These are phyloP conservation scores for Trametes maxima DNA, from an alignment of 768 basidiomycete genomes.

Conservation along the genomic window DNA sequence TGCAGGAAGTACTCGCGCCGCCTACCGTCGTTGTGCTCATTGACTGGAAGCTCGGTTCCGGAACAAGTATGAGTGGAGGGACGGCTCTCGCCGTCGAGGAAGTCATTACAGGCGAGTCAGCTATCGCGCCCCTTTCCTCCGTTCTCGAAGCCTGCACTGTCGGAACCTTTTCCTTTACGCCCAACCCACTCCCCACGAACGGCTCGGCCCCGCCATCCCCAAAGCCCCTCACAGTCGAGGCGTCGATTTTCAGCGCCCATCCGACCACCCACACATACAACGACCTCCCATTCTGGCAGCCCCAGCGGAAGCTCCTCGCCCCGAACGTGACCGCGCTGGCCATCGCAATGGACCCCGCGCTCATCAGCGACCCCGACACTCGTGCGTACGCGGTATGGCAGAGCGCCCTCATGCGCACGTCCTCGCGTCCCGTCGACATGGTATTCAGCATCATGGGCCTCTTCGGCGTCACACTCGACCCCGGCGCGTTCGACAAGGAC, in stretches of 20 bases:
- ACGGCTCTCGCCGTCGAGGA: neutral
- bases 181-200: neutral
- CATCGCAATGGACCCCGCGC: neutral
- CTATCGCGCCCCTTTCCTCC: slow-evolving; percentile 2
- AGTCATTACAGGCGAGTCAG: slow-evolving; percentile 6
- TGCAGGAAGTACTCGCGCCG: slow-evolving; percentile 14
- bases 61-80: neutral
- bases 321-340: slow-evolving; percentile 6
- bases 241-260: neutral
- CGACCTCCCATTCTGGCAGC: slow-evolving; percentile 8
- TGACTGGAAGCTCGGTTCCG: slow-evolving; percentile 5
- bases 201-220: neutral
- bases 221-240: neutral
- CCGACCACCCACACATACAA: neutral
- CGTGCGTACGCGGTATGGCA: slow-evolving; percentile 11
- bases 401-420: slow-evolving; percentile 20
- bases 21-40: neutral
- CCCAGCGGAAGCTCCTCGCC: neutral
- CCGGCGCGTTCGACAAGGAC: neutral
- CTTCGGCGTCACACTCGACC: slow-evolving; percentile 10
- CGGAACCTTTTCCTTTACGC: slow-evolving; percentile 7
- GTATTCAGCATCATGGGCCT: slow-evolving; percentile 22
- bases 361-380: neutral
- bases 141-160: slow-evolving; percentile 5
- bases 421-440: slow-evolving; percentile 18